These are phyloP conservation scores for Bimuria novae-zelandiae DNA, from an alignment of 2,329 filamentous ascomycete genomes.

Conservation along the genomic window DNA sequence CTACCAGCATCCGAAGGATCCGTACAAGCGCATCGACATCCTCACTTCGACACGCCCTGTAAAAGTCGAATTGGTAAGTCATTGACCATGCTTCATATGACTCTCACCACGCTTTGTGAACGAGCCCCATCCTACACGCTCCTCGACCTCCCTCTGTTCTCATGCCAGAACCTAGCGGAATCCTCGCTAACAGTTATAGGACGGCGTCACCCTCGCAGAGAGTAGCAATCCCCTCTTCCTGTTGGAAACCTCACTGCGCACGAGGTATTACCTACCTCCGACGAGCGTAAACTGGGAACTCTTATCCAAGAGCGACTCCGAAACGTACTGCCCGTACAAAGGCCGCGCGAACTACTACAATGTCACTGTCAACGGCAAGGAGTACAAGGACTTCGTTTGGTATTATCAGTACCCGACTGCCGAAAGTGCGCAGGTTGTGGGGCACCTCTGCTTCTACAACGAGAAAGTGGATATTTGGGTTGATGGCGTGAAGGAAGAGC, in stretches of 20 bases:
- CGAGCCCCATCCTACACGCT: too few species aligned
- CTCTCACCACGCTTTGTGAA: too few species aligned
- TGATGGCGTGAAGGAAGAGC: conserved; percentile 54
- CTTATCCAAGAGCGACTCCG: conserved; percentile 56
- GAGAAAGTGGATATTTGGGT: conserved; percentile 68
- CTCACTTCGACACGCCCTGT: conserved; percentile 60
- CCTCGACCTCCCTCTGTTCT: too few species aligned
- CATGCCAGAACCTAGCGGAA: too few species aligned
- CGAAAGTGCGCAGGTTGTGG: conserved; percentile 62
- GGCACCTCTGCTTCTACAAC: conserved; percentile 68
- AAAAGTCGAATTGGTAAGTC: conserved; percentile 50
- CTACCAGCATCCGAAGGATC: conserved; percentile 68
- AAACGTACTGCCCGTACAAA: conserved; percentile 70
- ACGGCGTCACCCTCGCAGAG: conserved; percentile 53
- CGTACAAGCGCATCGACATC: conserved; percentile 68
- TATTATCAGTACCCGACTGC: conserved; percentile 63
- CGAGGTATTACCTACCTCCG: conserved; percentile 63
- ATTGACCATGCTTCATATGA: too few species aligned
- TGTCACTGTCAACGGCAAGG: conserved; percentile 53
- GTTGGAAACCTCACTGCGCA: conserved; percentile 63
- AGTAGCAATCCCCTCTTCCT: conserved; percentile 57
- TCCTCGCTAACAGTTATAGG: too few species aligned
- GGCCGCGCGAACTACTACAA: conserved; percentile 67
- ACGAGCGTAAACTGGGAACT: conserved; percentile 54
- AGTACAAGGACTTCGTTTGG: conserved; percentile 62